Percentiles rank a stretch among this genome's conserved stretches.
phyloP scores from a whole-genome alignment of 345 rosid genomes.

The Lepidium africanum region DNA sequence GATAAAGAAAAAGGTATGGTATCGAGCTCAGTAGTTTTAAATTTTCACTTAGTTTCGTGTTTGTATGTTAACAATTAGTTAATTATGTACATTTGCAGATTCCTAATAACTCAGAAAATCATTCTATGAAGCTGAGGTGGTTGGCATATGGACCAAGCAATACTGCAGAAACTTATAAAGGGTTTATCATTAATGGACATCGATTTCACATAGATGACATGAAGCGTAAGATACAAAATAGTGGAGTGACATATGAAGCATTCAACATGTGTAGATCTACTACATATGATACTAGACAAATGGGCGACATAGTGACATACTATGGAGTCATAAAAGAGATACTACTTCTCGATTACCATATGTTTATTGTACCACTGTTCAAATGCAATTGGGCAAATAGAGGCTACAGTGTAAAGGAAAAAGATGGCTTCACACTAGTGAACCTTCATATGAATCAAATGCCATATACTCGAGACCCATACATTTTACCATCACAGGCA shows the following conservation, averaged over 20 bases:
- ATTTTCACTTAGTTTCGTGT: too few species aligned
- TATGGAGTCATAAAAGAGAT: not conserved
- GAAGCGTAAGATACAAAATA: too few species aligned
- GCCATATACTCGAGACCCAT: not conserved
- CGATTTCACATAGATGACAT: not conserved
- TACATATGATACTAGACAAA: not conserved
- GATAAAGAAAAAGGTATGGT: not conserved
- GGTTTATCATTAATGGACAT: not conserved
- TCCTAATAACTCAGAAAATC: not conserved
- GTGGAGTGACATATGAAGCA: too few species aligned
- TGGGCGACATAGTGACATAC: not conserved
- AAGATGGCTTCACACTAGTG: not conserved
- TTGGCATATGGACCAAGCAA: not conserved
- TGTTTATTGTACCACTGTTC: not conserved
- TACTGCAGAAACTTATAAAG: not conserved
- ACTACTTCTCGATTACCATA: not conserved
- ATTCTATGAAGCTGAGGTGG: not conserved
- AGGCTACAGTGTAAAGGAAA: not conserved
- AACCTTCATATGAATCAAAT: not conserved
- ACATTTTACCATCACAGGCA: not conserved
- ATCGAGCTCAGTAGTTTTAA: not conserved
- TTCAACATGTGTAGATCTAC: not conserved
- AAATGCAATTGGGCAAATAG: not conserved
- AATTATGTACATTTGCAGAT: not conserved
- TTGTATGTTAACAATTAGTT: too few species aligned